Conservation (phyloP, 2,329 filamentous ascomycete genomes). For the Graphilbum ipis-grandicollis region DNA sequence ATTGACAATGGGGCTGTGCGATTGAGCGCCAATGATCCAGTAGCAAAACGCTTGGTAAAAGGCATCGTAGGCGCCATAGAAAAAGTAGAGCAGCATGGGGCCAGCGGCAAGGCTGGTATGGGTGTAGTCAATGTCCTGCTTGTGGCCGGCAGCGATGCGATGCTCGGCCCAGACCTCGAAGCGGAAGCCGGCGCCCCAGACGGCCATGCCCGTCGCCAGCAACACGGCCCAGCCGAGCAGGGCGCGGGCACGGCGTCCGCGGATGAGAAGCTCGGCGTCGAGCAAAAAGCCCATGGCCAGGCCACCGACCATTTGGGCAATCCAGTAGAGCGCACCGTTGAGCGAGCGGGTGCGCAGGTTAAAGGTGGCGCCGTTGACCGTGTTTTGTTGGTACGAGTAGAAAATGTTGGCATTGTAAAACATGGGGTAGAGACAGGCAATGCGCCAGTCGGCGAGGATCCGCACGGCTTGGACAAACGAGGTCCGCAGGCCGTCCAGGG, state of each 20-base stretch:
- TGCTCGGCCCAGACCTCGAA: constrained; percentile 42
- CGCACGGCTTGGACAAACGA: too few species aligned
- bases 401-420: constrained; percentile 55
- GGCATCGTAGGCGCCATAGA: constrained; percentile 52
- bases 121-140: constrained; percentile 20
- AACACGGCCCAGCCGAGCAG: constrained; percentile 23
- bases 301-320: constrained; percentile 37
- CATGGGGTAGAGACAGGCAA: constrained; percentile 52
- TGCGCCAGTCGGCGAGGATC: constrained; percentile 24
- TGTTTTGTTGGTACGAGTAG: constrained; percentile 38
- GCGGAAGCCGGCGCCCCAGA: constrained; percentile 44
- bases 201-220: constrained; percentile 30
- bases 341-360: constrained; percentile 37
- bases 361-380: constrained; percentile 36
- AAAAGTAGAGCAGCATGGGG: constrained; percentile 51
- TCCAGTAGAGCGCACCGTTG: constrained; percentile 36
- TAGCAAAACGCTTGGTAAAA: constrained; percentile 50
- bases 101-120: constrained; percentile 3
- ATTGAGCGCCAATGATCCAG: constrained; percentile 34
- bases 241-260: constrained; percentile 24
- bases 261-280: constrained; percentile 23
- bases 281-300: constrained; percentile 27
- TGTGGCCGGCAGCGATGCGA: constrained; percentile 15
- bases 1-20: constrained; percentile 21
- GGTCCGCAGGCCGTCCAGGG: too few species aligned